Percentiles rank a stretch among this genome's conserved stretches.
Conservation (phyloP, 1,139 yeast species). For the Hansenula sp. region DNA sequence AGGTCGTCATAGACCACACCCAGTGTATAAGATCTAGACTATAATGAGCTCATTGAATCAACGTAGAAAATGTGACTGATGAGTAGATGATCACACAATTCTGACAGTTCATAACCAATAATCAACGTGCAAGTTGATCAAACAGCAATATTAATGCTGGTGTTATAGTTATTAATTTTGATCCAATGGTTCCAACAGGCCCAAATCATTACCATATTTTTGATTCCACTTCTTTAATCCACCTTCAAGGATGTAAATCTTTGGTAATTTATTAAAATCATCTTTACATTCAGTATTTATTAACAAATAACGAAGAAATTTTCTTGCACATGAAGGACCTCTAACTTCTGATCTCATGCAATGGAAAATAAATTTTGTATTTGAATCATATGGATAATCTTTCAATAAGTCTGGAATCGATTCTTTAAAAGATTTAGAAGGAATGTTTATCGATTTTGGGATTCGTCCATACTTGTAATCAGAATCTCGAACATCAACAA, state of each 20-base stretch:
- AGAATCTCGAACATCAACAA: conserved; percentile 20
- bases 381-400: conserved; percentile 51
- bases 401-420: conserved; percentile 42
- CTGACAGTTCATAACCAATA: too few relatives aligned
- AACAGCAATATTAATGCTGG: not conserved
- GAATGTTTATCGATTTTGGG: conserved; percentile 9
- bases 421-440: conserved; percentile 10
- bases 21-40: too few relatives aligned
- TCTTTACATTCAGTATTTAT: conserved; percentile 4
- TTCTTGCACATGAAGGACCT: conserved; percentile 17
- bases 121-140: too few relatives aligned
- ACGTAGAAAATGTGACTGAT: too few relatives aligned
- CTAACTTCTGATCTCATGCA: conserved; percentile 23
- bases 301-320: conserved; percentile 9
- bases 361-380: conserved; percentile 14
- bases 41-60: too few relatives aligned
- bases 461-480: conserved; percentile 14
- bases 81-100: too few relatives aligned
- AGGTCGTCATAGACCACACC: too few relatives aligned
- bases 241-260: conserved; percentile 16
- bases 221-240: conserved; percentile 20
- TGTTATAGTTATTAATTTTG: not conserved
- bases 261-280: conserved; percentile 7
- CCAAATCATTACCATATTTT: conserved; percentile 12
- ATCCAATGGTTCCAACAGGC: conserved; percentile 4